Conservation (phyloP, 345 rosid species). For the Eucalyptus regnans region DNA sequence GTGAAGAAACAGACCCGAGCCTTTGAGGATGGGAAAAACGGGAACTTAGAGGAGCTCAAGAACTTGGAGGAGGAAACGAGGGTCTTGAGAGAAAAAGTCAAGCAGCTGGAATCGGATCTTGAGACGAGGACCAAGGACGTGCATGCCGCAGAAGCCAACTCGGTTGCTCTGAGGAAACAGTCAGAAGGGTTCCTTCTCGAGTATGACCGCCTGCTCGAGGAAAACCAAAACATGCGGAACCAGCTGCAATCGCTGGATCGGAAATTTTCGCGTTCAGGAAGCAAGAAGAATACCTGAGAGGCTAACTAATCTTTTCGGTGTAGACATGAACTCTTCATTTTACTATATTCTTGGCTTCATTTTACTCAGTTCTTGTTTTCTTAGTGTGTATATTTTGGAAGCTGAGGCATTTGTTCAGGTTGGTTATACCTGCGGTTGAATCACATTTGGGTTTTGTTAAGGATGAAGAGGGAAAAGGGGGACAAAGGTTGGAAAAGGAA, state of each 20-base stretch:
- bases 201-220: constrained; percentile 77
- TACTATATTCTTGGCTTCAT: neutral
- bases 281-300: constrained; percentile 63
- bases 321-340: neutral
- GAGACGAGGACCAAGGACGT: constrained; percentile 42
- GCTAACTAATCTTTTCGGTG: neutral
- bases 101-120: constrained; percentile 38
- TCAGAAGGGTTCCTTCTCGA: constrained; percentile 93
- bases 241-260: constrained; percentile 62
- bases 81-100: constrained; percentile 21
- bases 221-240: constrained; percentile 57
- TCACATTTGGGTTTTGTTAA: neutral
- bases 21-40: constrained; percentile 50
- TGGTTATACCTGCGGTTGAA: neutral
- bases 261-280: constrained; percentile 35
- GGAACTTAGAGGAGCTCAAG: constrained; percentile 33
- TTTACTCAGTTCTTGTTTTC: neutral
- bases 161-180: constrained; percentile 74
- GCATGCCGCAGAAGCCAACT: constrained; percentile 51
- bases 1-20: constrained; percentile 50
- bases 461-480: neutral
- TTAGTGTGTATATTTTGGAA: neutral
- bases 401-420: neutral
- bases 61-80: constrained; percentile 43
- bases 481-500: neutral